Base-by-base conservation (phyloP, 345 rosid species). In the Dipteronia sinensis region DNA sequence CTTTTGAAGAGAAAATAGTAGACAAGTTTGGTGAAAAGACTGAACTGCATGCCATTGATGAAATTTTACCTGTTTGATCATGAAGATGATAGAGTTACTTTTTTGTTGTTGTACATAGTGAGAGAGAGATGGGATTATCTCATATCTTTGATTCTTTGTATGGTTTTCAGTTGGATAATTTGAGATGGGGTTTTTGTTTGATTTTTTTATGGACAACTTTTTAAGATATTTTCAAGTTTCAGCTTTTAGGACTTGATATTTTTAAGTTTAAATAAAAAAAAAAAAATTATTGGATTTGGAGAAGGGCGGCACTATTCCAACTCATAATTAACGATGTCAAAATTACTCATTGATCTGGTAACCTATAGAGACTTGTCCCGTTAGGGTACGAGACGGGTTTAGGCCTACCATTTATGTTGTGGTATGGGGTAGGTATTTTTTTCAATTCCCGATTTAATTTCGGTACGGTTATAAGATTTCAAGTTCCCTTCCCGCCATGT, bases 11-110 rank as follows among this genome's bases (percentile, higher is more conserved):
- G 77, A 78, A 71, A 71, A 61, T 71, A 55, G 83, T 59, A 20
- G 71, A 64, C 75, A 84, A 70, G 78, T 75, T 87, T 22, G 78
- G 70, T 29, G 92, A 82, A 71, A 76, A 78, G 68, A 85, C 76
- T 17, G 83, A 78, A 42, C 75, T 71, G 76, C 75, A 67, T 74
- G 90, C 88, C 94, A 87, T 87, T 4, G 67, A 59, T 74, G n/a
- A 49, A 49, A 49, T 15, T 49, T 49, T 13, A 49, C 46, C 8
- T 49, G 55, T 49, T 49, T 1, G 62, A 6, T 56, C 10, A 56
- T 62, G 72, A 56, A 76, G 80, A 72, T 23, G 40, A 34, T 34
- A 34, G 6, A 34, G 38, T 34, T 34, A 4, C 38, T 34, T 34
- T 34, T 34, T 34, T 34, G 38, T 34, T 34, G 38, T 34, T 34